Base-by-base conservation (phyloP, 1,284 basidiomycete species). In the Moesziomyces globuligerus region DNA sequence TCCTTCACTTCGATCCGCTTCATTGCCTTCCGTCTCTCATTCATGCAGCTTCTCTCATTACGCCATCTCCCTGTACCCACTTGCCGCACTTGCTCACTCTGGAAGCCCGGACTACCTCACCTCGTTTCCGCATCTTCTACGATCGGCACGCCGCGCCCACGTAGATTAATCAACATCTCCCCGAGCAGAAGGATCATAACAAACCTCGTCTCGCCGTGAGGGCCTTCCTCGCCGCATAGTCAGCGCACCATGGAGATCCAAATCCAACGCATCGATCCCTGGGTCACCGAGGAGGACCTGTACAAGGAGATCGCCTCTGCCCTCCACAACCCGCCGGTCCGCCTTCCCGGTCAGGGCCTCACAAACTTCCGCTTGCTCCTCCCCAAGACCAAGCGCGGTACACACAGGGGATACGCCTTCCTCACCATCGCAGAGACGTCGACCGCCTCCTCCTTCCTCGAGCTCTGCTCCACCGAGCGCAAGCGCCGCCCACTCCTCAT, bases 241-340 rank as follows among this genome's bases (percentile, higher is more conserved):
- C n/a, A n/a, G 18, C 28, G 41, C 47, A 40, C 21, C 20, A 68
- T 68, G 65, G 65, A 68, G 34, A 36, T 68, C 17, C 49, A 32
- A 8, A 34, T 68, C 29, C 41, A 52, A 6, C 18, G 39, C 4
- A 68, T 68, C 46, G 49, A 62, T 20, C 9, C 37, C 1, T 68
- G 65, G 65, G 65, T 61, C 40, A 58, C 45, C 25, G 48, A 58
- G 24, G 53, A 68, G 15, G 53, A 62, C n/a, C 51, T 68, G 3
- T 62, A 68, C 58, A 53, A 36, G 18, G 46, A 32, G 21, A 32
- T 62, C 25, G 58, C 65, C 18, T 11, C 13, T 17, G 65, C 58
- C 17, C 49, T 68, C 3, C 65, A 68, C 40, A 50, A 37, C 7
- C 41, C 28, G 7, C 65, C 65, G 13, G 59, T 68, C 17, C 49